Evolutionary conservation across 2,329 filamentous ascomycete genomes (phyloP).

Genomic region (Aschersonia sp.): DNA sequence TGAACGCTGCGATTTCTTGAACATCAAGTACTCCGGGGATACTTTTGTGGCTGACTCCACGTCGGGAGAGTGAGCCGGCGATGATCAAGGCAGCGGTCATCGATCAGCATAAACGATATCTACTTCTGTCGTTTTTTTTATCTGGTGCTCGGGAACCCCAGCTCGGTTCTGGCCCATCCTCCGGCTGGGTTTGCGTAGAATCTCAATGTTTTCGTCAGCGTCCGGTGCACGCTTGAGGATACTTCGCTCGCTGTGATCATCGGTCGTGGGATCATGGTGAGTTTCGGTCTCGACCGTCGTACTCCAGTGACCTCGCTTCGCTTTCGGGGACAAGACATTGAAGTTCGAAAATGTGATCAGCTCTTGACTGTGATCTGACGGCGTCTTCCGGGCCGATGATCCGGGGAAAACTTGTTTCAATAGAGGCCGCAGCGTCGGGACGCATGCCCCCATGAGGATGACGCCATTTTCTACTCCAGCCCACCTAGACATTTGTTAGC

Average conservation of each 20-base stretch:
- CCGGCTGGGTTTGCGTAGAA: neutral
- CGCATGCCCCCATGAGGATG: constrained; percentile 3
- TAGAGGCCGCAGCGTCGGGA: constrained; percentile 3
- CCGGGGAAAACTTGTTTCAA: constrained; percentile 3
- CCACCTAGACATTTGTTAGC: constrained; percentile 2
- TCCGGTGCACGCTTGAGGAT: constrained; percentile 1
- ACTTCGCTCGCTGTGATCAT: constrained; percentile 2
- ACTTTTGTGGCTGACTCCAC: too few relatives aligned
- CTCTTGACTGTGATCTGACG: neutral
- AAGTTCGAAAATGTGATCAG: constrained; percentile 5
- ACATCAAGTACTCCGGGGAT: too few relatives aligned
- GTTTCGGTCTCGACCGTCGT: constrained; percentile 3
- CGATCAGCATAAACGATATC: constrained; percentile 1
- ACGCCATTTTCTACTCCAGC: constrained; percentile 4
- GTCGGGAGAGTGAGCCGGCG: too few relatives aligned
- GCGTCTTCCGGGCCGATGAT: neutral
- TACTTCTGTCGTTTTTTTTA: constrained; percentile 3
- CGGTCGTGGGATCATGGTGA: neutral
- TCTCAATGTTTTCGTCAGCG: constrained; percentile 1
- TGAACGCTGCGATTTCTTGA: too few relatives aligned
- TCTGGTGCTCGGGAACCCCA: neutral
- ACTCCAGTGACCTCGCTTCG: constrained; percentile 2
- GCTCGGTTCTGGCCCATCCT: neutral
- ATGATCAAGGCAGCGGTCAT: neutral
- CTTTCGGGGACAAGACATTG: constrained; percentile 1